Conservation (phyloP, 805 yeast species). For the Lipomyces mesembrius region DNA sequence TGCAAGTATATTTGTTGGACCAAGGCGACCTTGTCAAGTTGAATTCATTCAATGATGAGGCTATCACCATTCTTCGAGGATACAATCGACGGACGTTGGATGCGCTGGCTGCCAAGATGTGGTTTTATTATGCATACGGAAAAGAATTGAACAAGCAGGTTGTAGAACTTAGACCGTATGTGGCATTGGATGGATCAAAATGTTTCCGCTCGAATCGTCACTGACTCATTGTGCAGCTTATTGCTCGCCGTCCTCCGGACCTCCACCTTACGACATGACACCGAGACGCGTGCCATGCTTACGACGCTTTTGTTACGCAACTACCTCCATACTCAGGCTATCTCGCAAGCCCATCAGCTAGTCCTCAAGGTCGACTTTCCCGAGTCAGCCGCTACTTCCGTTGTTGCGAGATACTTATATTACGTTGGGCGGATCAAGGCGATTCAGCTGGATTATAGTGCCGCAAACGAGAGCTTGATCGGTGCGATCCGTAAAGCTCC, state of each 20-base stretch:
- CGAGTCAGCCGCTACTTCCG: slow-evolving; percentile 77
- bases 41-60: slow-evolving; percentile 58
- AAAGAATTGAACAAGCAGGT: slow-evolving; percentile 63
- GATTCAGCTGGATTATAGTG: slow-evolving; percentile 87
- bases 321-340: slow-evolving; percentile 76
- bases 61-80: slow-evolving; percentile 57
- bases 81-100: slow-evolving; percentile 85
- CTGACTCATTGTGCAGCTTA: slow-evolving; percentile 42
- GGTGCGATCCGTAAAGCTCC: slow-evolving; percentile 98
- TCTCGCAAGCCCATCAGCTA: slow-evolving; percentile 84
- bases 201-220: neutral
- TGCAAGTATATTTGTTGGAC: slow-evolving; percentile 78
- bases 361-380: slow-evolving; percentile 91
- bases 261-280: slow-evolving; percentile 88
- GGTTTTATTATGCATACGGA: slow-evolving; percentile 87
- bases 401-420: slow-evolving; percentile 89
- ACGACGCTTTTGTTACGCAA: slow-evolving; percentile 85
- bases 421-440: slow-evolving; percentile 90
- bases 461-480: slow-evolving; percentile 85
- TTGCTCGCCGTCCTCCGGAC: slow-evolving; percentile 79
- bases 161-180: slow-evolving; percentile 60
- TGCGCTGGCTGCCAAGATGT: slow-evolving; percentile 81
- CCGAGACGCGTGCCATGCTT: slow-evolving; percentile 85
- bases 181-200: neutral
- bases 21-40: slow-evolving; percentile 54